Percentiles rank a stretch among this genome's conserved stretches.
phyloP scores from a whole-genome alignment of 2,329 filamentous ascomycete species.

The Aspergillus sp. region DNA sequence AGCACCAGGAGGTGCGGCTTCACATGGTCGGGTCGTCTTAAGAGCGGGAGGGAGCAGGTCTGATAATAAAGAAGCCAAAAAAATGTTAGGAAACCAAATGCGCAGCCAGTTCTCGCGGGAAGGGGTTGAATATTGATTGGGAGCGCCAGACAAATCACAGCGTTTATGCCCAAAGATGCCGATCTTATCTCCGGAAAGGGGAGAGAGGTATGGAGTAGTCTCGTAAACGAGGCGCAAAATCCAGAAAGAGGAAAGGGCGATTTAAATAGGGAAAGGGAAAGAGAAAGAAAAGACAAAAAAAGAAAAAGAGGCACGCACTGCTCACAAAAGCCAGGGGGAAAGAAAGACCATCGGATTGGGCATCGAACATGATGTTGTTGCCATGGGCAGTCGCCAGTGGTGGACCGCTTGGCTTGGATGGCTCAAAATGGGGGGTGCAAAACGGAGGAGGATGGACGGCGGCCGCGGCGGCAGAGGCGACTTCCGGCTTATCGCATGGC shows the following conservation, averaged over 20 bases:
- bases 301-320: slow-evolving; percentile 31
- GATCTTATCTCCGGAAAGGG: slow-evolving; percentile 2
- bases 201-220: background rate
- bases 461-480: slow-evolving; percentile 32
- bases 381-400: slow-evolving; percentile 28
- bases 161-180: background rate
- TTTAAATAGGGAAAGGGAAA: slow-evolving; percentile 9
- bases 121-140: background rate
- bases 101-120: background rate
- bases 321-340: slow-evolving; percentile 35
- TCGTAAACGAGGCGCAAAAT: slow-evolving; percentile 1
- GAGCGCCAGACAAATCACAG: background rate
- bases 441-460: slow-evolving; percentile 36
- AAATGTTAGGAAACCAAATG: slow-evolving; percentile 5
- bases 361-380: slow-evolving; percentile 46
- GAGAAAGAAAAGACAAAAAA: background rate
- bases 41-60: slow-evolving; percentile 26
- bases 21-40: slow-evolving; percentile 34
- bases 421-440: slow-evolving; percentile 23
- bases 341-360: slow-evolving; percentile 37
- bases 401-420: slow-evolving; percentile 25
- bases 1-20: slow-evolving; percentile 29
- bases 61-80: slow-evolving; percentile 11
- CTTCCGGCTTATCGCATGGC: slow-evolving; percentile 42
- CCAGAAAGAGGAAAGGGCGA: slow-evolving; percentile 8